Evolutionary conservation across 2,329 filamentous ascomycete species (phyloP).

Genomic region (Cytospora piceae): DNA sequence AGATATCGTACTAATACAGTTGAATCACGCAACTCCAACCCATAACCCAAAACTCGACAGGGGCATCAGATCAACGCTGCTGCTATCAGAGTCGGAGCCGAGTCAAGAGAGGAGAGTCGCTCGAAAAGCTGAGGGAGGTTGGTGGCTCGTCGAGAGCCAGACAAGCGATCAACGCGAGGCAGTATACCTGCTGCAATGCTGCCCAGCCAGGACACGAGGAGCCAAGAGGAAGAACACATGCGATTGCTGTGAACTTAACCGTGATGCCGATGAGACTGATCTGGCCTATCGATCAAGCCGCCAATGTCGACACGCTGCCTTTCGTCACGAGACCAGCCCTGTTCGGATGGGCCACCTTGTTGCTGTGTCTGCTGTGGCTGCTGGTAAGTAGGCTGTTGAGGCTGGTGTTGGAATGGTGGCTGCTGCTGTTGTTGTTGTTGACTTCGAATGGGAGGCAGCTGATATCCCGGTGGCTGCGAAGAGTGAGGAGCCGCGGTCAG

Average conservation of each 20-base stretch:
- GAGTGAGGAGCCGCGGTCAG: constrained; percentile 42
- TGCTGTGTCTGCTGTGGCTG: constrained; percentile 40
- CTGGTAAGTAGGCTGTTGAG: constrained; percentile 37
- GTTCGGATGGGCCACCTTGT: constrained; percentile 21
- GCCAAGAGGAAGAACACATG: not conserved
- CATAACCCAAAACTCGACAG: not conserved
- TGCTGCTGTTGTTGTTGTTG: constrained; percentile 39
- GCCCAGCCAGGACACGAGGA: not conserved
- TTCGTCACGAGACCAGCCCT: constrained; percentile 50
- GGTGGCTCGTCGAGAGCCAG: not conserved
- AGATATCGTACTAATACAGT: constrained; percentile 27
- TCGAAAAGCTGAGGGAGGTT: not conserved
- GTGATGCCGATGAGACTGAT: constrained; percentile 39
- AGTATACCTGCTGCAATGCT: constrained; percentile 3
- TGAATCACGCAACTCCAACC: not conserved
- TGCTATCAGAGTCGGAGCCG: not conserved
- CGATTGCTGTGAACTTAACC: constrained; percentile 14
- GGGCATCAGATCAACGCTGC: constrained; percentile 1
- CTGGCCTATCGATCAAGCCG: constrained; percentile 63
- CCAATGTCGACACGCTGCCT: constrained; percentile 63
- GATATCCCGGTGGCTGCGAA: constrained; percentile 44
- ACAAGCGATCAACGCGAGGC: not conserved
- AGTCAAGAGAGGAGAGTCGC: not conserved
- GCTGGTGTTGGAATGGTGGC: constrained; percentile 46
- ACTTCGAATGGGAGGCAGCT: constrained; percentile 54